Evolutionary conservation across 192 early-diverging fungal genomes (phyloP).

Genomic region (Linderina pennispora): DNA sequence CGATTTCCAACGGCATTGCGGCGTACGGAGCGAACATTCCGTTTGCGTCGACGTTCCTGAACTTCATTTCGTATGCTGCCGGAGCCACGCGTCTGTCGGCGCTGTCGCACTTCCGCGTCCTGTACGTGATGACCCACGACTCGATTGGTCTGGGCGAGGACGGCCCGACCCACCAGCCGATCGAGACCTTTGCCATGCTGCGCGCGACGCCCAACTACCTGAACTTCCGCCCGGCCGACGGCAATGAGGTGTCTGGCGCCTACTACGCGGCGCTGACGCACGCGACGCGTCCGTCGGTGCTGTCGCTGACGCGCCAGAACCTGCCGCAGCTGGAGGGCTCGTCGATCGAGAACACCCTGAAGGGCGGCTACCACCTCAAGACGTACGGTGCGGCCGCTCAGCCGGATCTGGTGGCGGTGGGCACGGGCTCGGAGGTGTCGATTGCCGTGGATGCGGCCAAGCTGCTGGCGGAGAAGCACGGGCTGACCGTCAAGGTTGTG

Average conservation of each 20-base stretch:
- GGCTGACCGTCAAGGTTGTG: constrained; percentile 69
- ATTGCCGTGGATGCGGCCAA: constrained; percentile 84
- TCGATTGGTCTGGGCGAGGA: constrained; percentile 98
- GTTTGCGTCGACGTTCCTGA: constrained; percentile 87
- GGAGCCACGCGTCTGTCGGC: constrained; percentile 88
- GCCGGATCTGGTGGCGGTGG: constrained; percentile 70
- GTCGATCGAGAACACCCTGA: constrained; percentile 68
- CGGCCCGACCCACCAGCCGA: constrained; percentile 98
- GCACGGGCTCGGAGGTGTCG: constrained; percentile 89
- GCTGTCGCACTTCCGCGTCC: constrained; percentile 78
- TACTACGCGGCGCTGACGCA: constrained; percentile 77
- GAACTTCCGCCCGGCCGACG: constrained; percentile 88
- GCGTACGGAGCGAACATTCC: constrained; percentile 86
- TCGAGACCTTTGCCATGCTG: constrained; percentile 85
- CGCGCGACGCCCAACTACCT: constrained; percentile 88
- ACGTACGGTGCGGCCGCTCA: constrained; percentile 51
- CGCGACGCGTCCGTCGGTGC: constrained; percentile 65
- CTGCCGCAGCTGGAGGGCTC: constrained; percentile 86
- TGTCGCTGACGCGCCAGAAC: constrained; percentile 91
- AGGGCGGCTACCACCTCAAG: constrained; percentile 83
- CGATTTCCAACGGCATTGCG: constrained; percentile 83
- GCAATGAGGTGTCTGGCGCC: constrained; percentile 87
- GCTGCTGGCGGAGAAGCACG: constrained; percentile 50
- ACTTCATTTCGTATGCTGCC: constrained; percentile 77
- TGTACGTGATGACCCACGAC: constrained; percentile 99